These are phyloP conservation scores for Amanita molliuscula DNA, from an alignment of 768 basidiomycete species.

Conservation along the genomic window DNA sequence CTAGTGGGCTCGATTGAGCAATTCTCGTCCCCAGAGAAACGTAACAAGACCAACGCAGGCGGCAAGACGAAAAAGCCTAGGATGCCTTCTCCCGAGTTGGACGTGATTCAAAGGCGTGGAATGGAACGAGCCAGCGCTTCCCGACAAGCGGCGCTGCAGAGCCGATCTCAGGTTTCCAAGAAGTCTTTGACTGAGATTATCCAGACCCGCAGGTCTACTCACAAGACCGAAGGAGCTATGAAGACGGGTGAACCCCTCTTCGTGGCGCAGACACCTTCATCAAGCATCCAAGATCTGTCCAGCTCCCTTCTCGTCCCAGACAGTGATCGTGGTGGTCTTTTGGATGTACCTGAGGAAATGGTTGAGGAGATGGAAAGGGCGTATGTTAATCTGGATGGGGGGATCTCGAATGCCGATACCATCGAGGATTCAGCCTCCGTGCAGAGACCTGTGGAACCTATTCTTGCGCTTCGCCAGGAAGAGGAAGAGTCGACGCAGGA, in stretches of 20 bases:
- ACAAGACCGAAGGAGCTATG: neutral
- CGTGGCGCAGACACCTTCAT: neutral
- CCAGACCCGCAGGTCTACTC: neutral
- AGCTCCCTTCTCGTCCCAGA: neutral
- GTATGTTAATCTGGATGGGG: slow-evolving; percentile 13
- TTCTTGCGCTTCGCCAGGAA: slow-evolving; percentile 27
- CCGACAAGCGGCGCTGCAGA: neutral
- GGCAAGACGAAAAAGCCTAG: neutral
- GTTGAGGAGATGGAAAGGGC: slow-evolving; percentile 14
- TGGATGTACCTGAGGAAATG: slow-evolving; percentile 1
- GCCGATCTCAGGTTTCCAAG: neutral
- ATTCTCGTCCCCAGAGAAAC: slow-evolving; percentile 4
- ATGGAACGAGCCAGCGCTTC: neutral
- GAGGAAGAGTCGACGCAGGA: slow-evolving; percentile 58
- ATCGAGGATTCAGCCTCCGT: neutral
- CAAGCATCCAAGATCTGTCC: neutral
- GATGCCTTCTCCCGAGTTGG: neutral
- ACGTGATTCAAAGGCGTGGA: neutral
- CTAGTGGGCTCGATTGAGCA: slow-evolving; percentile 2
- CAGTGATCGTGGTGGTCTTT: neutral
- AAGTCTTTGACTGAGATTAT: neutral
- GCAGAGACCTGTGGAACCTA: slow-evolving; percentile 1
- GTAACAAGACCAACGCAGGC: neutral
- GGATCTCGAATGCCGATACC: slow-evolving; percentile 9
- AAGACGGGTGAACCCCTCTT: neutral